phyloP scores from a whole-genome alignment of 2,329 filamentous ascomycete species.

The Paecilomyces dactylethromorphus region DNA sequence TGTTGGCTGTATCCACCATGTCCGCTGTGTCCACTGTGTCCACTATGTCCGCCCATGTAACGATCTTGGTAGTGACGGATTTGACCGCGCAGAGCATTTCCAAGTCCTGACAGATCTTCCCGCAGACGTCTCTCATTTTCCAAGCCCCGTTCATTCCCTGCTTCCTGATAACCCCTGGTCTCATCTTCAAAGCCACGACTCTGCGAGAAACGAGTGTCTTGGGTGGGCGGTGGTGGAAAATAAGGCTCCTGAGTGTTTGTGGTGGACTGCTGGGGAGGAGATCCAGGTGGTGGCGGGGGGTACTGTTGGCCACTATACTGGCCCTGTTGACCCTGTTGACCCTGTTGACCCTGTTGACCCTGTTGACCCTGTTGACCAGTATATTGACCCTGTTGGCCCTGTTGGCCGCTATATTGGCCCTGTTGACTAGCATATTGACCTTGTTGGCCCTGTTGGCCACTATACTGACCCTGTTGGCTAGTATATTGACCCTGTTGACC shows the following conservation, averaged over 20 bases:
- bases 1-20: conserved; percentile 4
- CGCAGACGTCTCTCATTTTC: conserved; percentile 26
- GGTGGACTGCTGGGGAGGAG: conserved; percentile 13
- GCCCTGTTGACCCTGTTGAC: too few relatives aligned
- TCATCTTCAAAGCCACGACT: conserved; percentile 26
- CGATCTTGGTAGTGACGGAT: conserved; percentile 40
- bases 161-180: conserved; percentile 17
- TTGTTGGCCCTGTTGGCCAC: conserved; percentile 18
- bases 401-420: too few relatives aligned
- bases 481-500: conserved; percentile 5
- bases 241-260: conserved; percentile 23
- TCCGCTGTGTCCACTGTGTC: conserved; percentile 5
- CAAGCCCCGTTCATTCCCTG: conserved; percentile 25
- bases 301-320: conserved; percentile 24
- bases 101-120: conserved; percentile 27
- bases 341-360: too few relatives aligned
- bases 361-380: too few relatives aligned
- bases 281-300: conserved; percentile 33
- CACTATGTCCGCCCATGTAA: conserved; percentile 11
- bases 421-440: too few relatives aligned
- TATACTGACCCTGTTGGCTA: conserved; percentile 27
- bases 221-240: conserved; percentile 36
- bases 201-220: conserved; percentile 23
- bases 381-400: too few relatives aligned
- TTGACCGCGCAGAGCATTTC: conserved; percentile 34